Evolutionary conservation across 305 asterid species (phyloP).

Genomic region (Fraxinus velutina): DNA sequence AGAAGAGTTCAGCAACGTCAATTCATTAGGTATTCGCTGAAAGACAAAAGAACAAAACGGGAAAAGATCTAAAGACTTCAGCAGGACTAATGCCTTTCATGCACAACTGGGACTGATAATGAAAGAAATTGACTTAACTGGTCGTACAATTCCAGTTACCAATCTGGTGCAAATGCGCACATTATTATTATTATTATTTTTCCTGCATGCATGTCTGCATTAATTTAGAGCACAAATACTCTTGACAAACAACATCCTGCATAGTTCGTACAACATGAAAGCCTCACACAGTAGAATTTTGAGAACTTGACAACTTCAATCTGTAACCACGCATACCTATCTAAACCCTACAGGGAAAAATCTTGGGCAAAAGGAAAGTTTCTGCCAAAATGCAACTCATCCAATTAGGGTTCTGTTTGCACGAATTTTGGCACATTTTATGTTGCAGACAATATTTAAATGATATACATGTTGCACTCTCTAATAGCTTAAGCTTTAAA

Average conservation of each 20-base stretch:
- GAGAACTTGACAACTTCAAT: constrained; percentile 9
- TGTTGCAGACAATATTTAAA: constrained; percentile 2
- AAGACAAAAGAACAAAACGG: background rate
- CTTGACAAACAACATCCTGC: background rate
- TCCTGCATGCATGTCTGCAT: background rate
- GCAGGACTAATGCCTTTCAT: background rate
- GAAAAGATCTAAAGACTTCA: background rate
- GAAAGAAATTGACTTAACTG: constrained; percentile 1
- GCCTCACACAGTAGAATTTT: constrained; percentile 4
- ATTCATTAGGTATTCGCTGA: constrained; percentile 8
- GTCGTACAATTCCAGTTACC: background rate
- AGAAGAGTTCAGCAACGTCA: background rate
- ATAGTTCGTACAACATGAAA: background rate
- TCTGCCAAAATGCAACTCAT: constrained; percentile 7
- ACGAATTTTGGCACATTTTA: constrained; percentile 19
- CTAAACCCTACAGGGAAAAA: constrained; percentile 9
- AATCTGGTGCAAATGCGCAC: background rate
- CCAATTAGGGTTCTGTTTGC: background rate
- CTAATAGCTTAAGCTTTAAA: background rate
- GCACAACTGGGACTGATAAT: background rate
- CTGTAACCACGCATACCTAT: constrained; percentile 9
- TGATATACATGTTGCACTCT: background rate
- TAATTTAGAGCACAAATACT: background rate
- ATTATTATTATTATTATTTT: background rate
- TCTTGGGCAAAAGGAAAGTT: background rate